Percentiles rank a stretch among this genome's conserved stretches.
Evolutionary conservation across 2,329 filamentous ascomycete genomes (phyloP).

Genomic region (Xylariaceae sp.): DNA sequence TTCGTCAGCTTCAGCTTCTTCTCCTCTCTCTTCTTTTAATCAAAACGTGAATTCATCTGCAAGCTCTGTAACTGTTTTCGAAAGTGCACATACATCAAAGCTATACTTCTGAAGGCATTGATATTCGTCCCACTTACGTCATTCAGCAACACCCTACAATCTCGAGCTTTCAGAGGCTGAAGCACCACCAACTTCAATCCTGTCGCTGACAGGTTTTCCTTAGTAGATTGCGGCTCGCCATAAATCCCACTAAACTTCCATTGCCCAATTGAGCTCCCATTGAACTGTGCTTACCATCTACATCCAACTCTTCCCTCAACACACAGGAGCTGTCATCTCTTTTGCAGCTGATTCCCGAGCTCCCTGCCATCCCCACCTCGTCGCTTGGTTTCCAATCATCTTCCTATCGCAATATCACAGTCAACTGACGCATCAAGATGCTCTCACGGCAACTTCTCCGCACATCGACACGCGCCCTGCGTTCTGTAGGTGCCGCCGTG

Average conservation of each 20-base stretch:
- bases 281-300: too few relatives aligned
- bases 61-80: not conserved
- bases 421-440: constrained; percentile 28
- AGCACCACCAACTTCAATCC: not conserved
- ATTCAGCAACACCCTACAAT: constrained; percentile 12
- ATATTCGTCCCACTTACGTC: constrained; percentile 26
- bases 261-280: too few relatives aligned
- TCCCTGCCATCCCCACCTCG: not conserved
- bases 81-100: not conserved
- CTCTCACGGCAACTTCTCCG: constrained; percentile 31
- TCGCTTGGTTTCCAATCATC: too few relatives aligned
- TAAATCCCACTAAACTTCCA: too few relatives aligned
- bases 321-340: too few relatives aligned
- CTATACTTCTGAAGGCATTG: constrained; percentile 25
- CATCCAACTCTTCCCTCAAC: too few relatives aligned
- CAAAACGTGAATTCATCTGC: not conserved
- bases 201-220: too few relatives aligned
- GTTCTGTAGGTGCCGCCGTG: constrained; percentile 28
- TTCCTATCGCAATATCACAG: not conserved
- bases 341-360: too few relatives aligned
- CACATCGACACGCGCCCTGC: constrained; percentile 33
- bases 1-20: too few relatives aligned
- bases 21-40: not conserved
- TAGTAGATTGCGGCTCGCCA: too few relatives aligned
- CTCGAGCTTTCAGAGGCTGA: not conserved